Base-by-base conservation (phyloP, 352 stramenopile species). In the Phytophthora pinifolia region DNA sequence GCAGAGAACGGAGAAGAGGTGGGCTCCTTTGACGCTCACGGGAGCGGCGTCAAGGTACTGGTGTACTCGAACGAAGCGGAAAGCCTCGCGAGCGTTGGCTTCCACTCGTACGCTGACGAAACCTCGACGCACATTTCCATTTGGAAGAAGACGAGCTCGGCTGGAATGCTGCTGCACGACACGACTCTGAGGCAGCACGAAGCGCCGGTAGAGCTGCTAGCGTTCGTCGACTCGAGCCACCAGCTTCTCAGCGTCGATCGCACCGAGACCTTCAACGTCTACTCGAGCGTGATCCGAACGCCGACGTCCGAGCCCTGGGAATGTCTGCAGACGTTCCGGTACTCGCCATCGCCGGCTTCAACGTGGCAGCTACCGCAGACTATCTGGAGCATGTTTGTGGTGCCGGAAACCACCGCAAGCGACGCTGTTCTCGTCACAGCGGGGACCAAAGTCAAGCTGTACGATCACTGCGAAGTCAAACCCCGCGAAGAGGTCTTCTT, bases 401-500 rank as follows among this genome's bases (percentile, higher is more conserved):
- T 82, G 2, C 78, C 76, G 5, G 69, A 83, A 62, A 83, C 70
- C 29, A 17, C 46, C 4, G 37, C 60, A 2, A 83, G 74, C 0
- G 81, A 91, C 27, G 70, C 78, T 1, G 70, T 91, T 3, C 33
- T 91, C 15, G 50, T 91, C 17, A 80, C 66, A 2, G 60, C 62
- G 32, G 73, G 74, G 4, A 46, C 54, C 0, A 58, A 27, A 17
- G 49, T 88, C 10, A 51, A 47, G 2, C 88, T 88, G 58, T 86
- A 83, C 59, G 81, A 89, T 15, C 58, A 77, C 39, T 86, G 79
- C 14, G 59, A 86, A 17, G 67, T 73, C 9, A 83, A 79, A 42
- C 66, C 74, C 17, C 71, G 75, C 5, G 81, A 92, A 41, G 81
- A 92, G 46, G 55, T 89, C 22, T 60, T 89, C 39, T 86, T 83